phyloP scores from a whole-genome alignment of 495 filamentous ascomycete species.

The Talaromyces ruber region DNA sequence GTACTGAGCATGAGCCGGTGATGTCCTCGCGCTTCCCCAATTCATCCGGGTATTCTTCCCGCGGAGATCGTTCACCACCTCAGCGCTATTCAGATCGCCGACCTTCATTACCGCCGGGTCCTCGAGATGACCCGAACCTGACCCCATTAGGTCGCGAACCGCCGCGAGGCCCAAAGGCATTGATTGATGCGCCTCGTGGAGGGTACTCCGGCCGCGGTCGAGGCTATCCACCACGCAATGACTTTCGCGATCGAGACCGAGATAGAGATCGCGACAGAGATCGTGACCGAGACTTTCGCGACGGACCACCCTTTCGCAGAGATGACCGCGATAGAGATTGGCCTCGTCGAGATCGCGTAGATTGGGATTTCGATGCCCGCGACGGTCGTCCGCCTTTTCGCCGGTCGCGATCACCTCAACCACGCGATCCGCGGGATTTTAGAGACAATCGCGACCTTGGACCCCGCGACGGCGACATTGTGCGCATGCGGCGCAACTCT shows the following conservation, averaged over 20 bases:
- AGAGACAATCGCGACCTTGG: constrained; percentile 36
- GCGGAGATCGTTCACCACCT: constrained; percentile 32
- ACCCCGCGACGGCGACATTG: constrained; percentile 29
- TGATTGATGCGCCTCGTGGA: constrained; percentile 56
- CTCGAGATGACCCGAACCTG: constrained; percentile 28
- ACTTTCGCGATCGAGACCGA: constrained; percentile 31
- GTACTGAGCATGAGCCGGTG: constrained; percentile 36
- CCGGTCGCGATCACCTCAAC: constrained; percentile 33
- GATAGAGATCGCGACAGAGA: constrained; percentile 28
- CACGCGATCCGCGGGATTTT: constrained; percentile 32
- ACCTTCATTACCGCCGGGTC: constrained; percentile 18
- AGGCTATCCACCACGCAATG: constrained; percentile 20
- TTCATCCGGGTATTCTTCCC: constrained; percentile 40
- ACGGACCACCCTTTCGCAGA: constrained; percentile 19
- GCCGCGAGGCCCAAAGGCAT: constrained; percentile 62
- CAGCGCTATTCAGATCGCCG: constrained; percentile 39
- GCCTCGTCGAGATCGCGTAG: constrained; percentile 22
- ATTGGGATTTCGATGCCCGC: constrained; percentile 36
- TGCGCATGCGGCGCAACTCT: constrained; percentile 48
- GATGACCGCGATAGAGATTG: constrained; percentile 24
- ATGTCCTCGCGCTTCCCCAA: constrained; percentile 40
- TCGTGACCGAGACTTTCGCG: constrained; percentile 21
- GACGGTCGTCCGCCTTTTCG: constrained; percentile 31
- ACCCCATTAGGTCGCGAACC: constrained; percentile 43
- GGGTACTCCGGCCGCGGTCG: constrained; percentile 34